phyloP scores from a whole-genome alignment of 2,329 filamentous ascomycete species.

The Epichloe scottii region DNA sequence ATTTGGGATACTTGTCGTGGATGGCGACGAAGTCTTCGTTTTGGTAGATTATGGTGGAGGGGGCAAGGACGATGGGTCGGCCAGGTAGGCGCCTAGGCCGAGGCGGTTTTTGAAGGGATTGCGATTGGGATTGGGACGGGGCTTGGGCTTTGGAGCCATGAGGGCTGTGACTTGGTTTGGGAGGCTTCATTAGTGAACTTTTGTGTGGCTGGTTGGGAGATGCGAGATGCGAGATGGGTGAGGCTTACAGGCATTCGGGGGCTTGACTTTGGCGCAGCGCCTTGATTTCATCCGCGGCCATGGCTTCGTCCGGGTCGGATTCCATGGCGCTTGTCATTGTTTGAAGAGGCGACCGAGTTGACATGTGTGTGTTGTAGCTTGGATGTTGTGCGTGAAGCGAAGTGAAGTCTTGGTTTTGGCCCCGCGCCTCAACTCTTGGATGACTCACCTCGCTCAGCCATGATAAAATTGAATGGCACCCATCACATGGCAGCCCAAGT shows the following conservation, averaged over 20 bases:
- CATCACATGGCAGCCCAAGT: too few species aligned
- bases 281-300: slow-evolving; percentile 29
- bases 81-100: slow-evolving; percentile 55
- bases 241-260: slow-evolving; percentile 30
- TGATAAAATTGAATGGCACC: too few species aligned
- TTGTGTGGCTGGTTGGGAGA: not conserved
- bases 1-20: slow-evolving; percentile 76
- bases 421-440: not conserved
- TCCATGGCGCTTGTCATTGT: not conserved
- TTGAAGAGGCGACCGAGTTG: not conserved
- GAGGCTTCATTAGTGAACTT: not conserved
- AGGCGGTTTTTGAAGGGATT: slow-evolving; percentile 38
- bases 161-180: slow-evolving; percentile 22
- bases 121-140: slow-evolving; percentile 12
- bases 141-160: slow-evolving; percentile 27
- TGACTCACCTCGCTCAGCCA: too few species aligned
- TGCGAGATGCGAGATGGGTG: not conserved
- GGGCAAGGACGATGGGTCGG: slow-evolving; percentile 49
- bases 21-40: slow-evolving; percentile 62
- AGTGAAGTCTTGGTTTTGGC: not conserved
- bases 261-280: slow-evolving; percentile 15
- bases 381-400: not conserved
- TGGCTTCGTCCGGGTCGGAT: slow-evolving; percentile 26
- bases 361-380: not conserved
- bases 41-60: slow-evolving; percentile 49